These are phyloP conservation scores for Peterozyma xylosa DNA, from an alignment of 805 yeast species.

Conservation along the genomic window DNA sequence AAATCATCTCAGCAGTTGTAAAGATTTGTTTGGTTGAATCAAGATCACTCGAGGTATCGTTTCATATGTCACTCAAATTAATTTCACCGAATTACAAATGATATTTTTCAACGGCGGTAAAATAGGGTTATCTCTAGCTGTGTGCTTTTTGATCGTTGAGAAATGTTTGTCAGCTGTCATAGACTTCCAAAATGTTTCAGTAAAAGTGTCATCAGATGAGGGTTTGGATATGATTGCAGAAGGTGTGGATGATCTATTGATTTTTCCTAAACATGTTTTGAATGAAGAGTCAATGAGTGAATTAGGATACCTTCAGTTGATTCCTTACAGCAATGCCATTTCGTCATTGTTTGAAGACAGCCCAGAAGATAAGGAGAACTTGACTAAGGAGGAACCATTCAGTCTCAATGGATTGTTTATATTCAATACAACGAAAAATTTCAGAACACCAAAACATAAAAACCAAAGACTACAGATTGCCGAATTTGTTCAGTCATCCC, in stretches of 20 bases:
- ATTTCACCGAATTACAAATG: too few relatives aligned
- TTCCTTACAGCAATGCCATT: background rate
- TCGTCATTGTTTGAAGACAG: background rate
- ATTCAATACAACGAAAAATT: background rate
- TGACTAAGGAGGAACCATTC: background rate
- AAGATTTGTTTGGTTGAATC: too few relatives aligned
- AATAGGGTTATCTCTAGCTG: too few relatives aligned
- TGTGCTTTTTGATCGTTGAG: too few relatives aligned
- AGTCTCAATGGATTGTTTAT: background rate
- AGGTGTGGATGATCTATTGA: background rate
- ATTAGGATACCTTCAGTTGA: background rate
- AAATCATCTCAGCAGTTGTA: too few relatives aligned
- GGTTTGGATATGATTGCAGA: too few relatives aligned
- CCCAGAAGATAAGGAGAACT: background rate
- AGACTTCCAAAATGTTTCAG: too few relatives aligned
- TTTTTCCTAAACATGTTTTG: background rate
- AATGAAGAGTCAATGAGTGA: background rate
- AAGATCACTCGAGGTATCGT: too few relatives aligned
- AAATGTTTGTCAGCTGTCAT: too few relatives aligned
- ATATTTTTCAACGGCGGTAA: too few relatives aligned
- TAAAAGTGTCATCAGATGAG: too few relatives aligned
- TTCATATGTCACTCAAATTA: too few relatives aligned
- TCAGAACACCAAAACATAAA: background rate
- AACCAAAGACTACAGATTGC: background rate
- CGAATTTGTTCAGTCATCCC: conserved; percentile 1